These are phyloP conservation scores for Seiridium unicorne DNA, from an alignment of 2,329 filamentous ascomycete genomes.

Conservation along the genomic window DNA sequence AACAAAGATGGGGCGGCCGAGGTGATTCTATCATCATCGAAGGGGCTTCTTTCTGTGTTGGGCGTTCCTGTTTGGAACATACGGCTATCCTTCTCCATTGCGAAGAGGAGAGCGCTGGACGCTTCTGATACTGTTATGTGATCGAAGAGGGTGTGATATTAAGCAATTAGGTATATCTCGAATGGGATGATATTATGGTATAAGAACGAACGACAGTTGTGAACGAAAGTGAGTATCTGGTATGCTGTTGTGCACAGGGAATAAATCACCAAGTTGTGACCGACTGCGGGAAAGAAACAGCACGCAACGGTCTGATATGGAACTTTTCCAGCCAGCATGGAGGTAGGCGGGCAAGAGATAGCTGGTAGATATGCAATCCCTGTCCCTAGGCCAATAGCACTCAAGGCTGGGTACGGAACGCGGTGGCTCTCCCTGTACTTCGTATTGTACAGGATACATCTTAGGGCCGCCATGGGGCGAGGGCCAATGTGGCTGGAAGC, in stretches of 20 bases:
- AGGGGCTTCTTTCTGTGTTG: slow-evolving; percentile 38
- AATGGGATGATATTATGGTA: background rate
- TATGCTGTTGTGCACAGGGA: background rate
- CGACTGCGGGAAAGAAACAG: background rate
- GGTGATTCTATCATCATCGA: slow-evolving; percentile 33
- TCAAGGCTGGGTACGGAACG: background rate
- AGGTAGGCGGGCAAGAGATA: background rate
- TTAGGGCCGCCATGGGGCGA: background rate
- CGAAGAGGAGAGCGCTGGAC: slow-evolving; percentile 19
- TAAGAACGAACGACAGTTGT: background rate
- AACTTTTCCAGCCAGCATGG: background rate
- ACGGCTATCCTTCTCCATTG: slow-evolving; percentile 29
- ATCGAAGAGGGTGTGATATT: background rate
- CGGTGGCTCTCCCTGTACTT: slow-evolving; percentile 5
- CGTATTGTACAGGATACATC: slow-evolving; percentile 13
- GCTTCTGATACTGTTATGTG: background rate
- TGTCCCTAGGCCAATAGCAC: background rate
- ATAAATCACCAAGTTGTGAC: no score
- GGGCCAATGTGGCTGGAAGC: background rate
- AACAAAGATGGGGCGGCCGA: slow-evolving; percentile 31
- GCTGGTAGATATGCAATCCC: slow-evolving; percentile 1
- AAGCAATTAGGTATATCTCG: no score
- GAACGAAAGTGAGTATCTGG: background rate
- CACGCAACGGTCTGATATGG: background rate
- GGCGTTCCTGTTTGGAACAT: slow-evolving; percentile 34